These are phyloP conservation scores for Wilcoxina mikolae DNA, from an alignment of 495 filamentous ascomycete species.

Conservation along the genomic window DNA sequence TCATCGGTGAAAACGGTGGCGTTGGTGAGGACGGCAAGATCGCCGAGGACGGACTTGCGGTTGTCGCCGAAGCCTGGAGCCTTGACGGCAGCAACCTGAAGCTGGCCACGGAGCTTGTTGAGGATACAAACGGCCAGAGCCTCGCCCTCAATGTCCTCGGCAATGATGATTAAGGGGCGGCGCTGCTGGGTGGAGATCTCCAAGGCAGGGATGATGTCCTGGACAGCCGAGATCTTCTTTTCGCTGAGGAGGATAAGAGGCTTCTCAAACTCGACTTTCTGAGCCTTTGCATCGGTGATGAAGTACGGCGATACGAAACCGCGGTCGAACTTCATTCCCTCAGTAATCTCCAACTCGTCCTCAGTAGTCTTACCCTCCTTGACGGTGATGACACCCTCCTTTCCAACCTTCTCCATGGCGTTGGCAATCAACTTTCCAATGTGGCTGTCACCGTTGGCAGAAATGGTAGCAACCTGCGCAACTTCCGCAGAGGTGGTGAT, in stretches of 20 bases:
- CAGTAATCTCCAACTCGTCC: slow-evolving; percentile 95
- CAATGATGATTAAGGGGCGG: slow-evolving; percentile 93
- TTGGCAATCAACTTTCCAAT: slow-evolving; percentile 91
- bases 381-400: slow-evolving; percentile 98
- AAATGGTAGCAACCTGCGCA: slow-evolving; percentile 95
- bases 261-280: slow-evolving; percentile 99
- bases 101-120: slow-evolving; percentile 98
- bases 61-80: slow-evolving; percentile 99
- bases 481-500: slow-evolving; percentile 96
- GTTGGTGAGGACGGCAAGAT: slow-evolving; percentile 89
- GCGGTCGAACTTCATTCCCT: slow-evolving; percentile 99
- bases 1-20: slow-evolving; percentile 95
- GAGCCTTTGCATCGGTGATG: slow-evolving; percentile 95
- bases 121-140: slow-evolving; percentile 96
- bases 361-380: slow-evolving; percentile 99
- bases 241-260: slow-evolving; percentile 93
- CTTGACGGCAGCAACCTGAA: slow-evolving; percentile 97
- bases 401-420: slow-evolving; percentile 99
- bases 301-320: slow-evolving; percentile 98
- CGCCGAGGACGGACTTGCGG: slow-evolving; percentile 97
- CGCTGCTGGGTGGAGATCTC: slow-evolving; percentile 91
- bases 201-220: slow-evolving; percentile 95
- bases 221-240: slow-evolving; percentile 98
- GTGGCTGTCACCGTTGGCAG: slow-evolving; percentile 89
- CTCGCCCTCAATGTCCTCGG: slow-evolving; percentile 97